Conservation (phyloP, 495 filamentous ascomycete species). For the Tuber borchii region DNA sequence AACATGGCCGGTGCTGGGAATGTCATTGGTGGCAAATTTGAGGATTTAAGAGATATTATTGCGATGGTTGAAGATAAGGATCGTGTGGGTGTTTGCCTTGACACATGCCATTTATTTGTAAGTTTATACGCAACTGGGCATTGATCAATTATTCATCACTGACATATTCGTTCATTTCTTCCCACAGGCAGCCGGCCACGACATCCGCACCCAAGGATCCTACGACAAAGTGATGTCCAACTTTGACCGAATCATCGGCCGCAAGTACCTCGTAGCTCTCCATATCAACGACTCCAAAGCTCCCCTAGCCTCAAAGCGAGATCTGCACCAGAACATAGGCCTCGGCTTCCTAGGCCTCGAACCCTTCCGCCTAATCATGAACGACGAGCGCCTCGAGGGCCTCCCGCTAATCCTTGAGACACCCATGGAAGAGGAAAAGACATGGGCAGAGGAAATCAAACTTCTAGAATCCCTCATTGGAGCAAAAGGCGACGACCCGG, state of each 20-base stretch:
- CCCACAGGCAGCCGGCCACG: slow-evolving; percentile 68
- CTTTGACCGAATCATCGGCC: slow-evolving; percentile 74
- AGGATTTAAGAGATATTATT: slow-evolving; percentile 81
- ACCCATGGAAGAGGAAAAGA: slow-evolving; percentile 70
- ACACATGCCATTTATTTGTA: slow-evolving; percentile 88
- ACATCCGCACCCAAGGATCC: slow-evolving; percentile 66
- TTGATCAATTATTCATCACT: background rate
- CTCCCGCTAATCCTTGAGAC: slow-evolving; percentile 93
- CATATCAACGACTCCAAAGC: slow-evolving; percentile 95
- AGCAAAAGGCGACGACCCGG: slow-evolving; percentile 62
- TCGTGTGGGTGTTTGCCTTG: slow-evolving; percentile 90
- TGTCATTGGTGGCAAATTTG: slow-evolving; percentile 76
- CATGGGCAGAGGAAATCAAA: slow-evolving; percentile 84
- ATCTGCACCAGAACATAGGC: slow-evolving; percentile 91
- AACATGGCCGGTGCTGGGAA: slow-evolving; percentile 85
- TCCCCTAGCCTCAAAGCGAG: slow-evolving; percentile 66
- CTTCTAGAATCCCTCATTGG: slow-evolving; percentile 81
- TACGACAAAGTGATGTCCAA: slow-evolving; percentile 65
- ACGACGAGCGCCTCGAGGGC: slow-evolving; percentile 65
- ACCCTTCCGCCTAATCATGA: slow-evolving; percentile 86
- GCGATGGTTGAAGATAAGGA: slow-evolving; percentile 67
- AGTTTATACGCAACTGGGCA: background rate
- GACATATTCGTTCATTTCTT: background rate
- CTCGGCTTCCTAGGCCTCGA: slow-evolving; percentile 83
- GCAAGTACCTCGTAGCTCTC: slow-evolving; percentile 71